phyloP scores from a whole-genome alignment of 371 early-diverging fungal genomes.

The Parasitella parasitica region DNA sequence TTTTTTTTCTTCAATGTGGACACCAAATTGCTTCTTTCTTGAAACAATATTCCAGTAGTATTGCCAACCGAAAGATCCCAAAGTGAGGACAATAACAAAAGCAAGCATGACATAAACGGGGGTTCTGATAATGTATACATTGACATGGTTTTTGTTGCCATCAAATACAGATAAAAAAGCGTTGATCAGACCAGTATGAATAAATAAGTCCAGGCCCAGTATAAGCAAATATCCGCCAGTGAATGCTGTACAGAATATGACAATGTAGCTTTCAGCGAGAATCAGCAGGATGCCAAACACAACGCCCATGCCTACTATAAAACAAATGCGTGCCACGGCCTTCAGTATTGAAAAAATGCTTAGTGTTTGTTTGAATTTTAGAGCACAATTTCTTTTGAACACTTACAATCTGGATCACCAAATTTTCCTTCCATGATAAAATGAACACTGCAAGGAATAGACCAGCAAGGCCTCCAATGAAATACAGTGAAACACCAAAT shows the following conservation, averaged over 20 bases:
- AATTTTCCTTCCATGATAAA: slow-evolving; percentile 47
- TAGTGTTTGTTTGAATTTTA: neutral
- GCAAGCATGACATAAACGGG: slow-evolving; percentile 45
- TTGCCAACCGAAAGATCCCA: slow-evolving; percentile 43
- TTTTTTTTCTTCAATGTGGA: slow-evolving; percentile 28
- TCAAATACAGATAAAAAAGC: slow-evolving; percentile 46
- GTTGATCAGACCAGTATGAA: slow-evolving; percentile 54
- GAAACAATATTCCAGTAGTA: slow-evolving; percentile 46
- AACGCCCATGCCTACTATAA: slow-evolving; percentile 46
- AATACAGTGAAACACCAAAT: slow-evolving; percentile 32
- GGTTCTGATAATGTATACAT: slow-evolving; percentile 35
- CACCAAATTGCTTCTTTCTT: slow-evolving; percentile 40
- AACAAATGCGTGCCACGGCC: slow-evolving; percentile 52
- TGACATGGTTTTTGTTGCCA: slow-evolving; percentile 36
- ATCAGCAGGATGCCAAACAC: slow-evolving; percentile 36
- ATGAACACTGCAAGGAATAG: slow-evolving; percentile 47
- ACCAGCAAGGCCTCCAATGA: slow-evolving; percentile 44
- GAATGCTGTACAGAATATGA: slow-evolving; percentile 47
- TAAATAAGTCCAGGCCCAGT: slow-evolving; percentile 54
- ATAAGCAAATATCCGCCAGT: slow-evolving; percentile 53
- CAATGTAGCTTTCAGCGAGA: slow-evolving; percentile 35
- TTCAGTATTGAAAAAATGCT: slow-evolving; percentile 1
- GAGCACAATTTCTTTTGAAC: neutral
- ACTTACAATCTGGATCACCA: slow-evolving; percentile 49
- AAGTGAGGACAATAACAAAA: slow-evolving; percentile 31